Percentiles rank a stretch among this genome's conserved stretches.
These are phyloP conservation scores for Cicer judaicum DNA, from an alignment of 306 rosid species.

Conservation along the genomic window DNA sequence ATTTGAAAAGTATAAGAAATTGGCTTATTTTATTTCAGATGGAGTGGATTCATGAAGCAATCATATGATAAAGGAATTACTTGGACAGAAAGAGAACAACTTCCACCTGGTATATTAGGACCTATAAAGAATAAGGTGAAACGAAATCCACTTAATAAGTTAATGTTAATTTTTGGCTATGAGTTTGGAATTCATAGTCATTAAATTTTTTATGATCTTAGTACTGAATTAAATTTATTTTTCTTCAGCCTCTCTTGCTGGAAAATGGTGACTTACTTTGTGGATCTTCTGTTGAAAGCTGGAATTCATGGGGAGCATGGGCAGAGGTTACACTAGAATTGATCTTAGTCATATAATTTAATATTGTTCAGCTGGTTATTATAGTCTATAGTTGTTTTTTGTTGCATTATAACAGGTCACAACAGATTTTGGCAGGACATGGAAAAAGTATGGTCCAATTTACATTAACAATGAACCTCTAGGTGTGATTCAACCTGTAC, in stretches of 20 bases:
- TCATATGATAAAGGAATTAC: slow-evolving; percentile 81
- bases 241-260: slow-evolving; percentile 80
- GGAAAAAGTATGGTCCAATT: slow-evolving; percentile 91
- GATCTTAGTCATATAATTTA: slow-evolving; percentile 29
- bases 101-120: slow-evolving; percentile 91
- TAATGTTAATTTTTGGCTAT: slow-evolving; percentile 19
- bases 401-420: slow-evolving; percentile 63
- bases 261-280: slow-evolving; percentile 81
- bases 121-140: slow-evolving; percentile 91
- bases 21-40: slow-evolving; percentile 54
- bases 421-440: slow-evolving; percentile 66
- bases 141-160: slow-evolving; percentile 11
- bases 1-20: slow-evolving; percentile 1
- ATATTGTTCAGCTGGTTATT: slow-evolving; percentile 35
- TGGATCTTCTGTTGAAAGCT: slow-evolving; percentile 97
- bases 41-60: slow-evolving; percentile 96
- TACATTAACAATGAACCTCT: slow-evolving; percentile 64
- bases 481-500: slow-evolving; percentile 92
- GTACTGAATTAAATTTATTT: slow-evolving; percentile 27
- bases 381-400: slow-evolving; percentile 19
- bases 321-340: slow-evolving; percentile 64
- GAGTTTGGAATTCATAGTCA: background rate
- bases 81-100: slow-evolving; percentile 95
- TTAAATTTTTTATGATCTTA: background rate
- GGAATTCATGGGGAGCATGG: slow-evolving; percentile 99